These are phyloP conservation scores for Amphicarpaea edgeworthii DNA, from an alignment of 306 rosid species.

Conservation along the genomic window DNA sequence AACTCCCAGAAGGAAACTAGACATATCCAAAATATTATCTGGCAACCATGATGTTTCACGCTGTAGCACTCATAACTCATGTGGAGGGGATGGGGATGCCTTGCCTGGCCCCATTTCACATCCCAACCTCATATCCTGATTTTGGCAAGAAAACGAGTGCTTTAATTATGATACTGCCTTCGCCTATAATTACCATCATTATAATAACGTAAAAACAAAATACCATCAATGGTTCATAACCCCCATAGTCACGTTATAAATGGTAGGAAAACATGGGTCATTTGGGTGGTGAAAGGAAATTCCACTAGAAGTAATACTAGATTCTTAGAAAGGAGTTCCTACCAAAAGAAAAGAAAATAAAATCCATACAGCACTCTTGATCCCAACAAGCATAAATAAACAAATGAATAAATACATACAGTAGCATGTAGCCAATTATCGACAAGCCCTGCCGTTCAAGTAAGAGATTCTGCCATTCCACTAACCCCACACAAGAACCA, in stretches of 20 bases:
- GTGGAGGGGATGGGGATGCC: slow-evolving; percentile 48
- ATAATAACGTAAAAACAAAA: slow-evolving; percentile 71
- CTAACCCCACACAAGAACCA: slow-evolving; percentile 1
- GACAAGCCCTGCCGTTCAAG: neutral
- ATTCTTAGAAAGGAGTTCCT: slow-evolving; percentile 43
- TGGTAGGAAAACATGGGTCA: slow-evolving; percentile 35
- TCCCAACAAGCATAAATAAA: neutral
- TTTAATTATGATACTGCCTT: slow-evolving; percentile 57
- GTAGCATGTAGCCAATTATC: neutral
- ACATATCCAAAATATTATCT: slow-evolving; percentile 53
- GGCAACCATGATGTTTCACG: slow-evolving; percentile 76
- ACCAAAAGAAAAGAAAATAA: slow-evolving; percentile 47
- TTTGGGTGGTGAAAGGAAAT: slow-evolving; percentile 24
- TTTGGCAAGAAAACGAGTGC: slow-evolving; percentile 45
- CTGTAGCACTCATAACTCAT: slow-evolving; percentile 72
- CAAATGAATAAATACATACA: neutral
- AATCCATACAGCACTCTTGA: neutral
- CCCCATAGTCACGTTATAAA: slow-evolving; percentile 29
- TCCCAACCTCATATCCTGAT: slow-evolving; percentile 31
- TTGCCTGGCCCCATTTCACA: slow-evolving; percentile 51
- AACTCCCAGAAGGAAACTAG: slow-evolving; percentile 4
- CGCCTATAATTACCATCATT: slow-evolving; percentile 59
- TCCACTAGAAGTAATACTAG: slow-evolving; percentile 32
- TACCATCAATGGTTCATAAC: slow-evolving; percentile 57
- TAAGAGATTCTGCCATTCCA: neutral